Evolutionary conservation across 1,284 basidiomycete species (phyloP).

Genomic region (Heterobasidion annosum): DNA sequence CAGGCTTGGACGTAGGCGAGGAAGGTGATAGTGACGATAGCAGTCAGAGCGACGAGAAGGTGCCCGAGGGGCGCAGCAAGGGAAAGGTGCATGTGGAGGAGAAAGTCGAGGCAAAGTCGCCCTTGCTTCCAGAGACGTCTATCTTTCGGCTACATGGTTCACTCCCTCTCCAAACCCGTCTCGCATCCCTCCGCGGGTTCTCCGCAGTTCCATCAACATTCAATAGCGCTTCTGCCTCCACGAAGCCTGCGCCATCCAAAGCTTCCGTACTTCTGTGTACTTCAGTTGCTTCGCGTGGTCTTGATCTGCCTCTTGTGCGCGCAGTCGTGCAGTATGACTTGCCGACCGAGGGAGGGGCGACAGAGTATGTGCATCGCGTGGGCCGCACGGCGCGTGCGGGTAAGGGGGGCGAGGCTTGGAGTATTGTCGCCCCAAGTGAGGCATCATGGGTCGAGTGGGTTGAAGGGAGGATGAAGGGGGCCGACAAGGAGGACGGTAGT

Average conservation of each 20-base stretch:
- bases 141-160: conserved; percentile 95
- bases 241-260: conserved; percentile 10
- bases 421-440: conserved; percentile 84
- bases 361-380: conserved; percentile 95
- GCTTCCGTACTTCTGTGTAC: conserved; percentile 88
- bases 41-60: conserved; percentile 5
- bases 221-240: conserved; percentile 14
- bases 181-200: conserved; percentile 79
- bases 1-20: neutral
- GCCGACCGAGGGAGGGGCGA: conserved; percentile 94
- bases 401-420: conserved; percentile 84
- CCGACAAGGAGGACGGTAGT: conserved; percentile 18
- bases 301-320: conserved; percentile 94
- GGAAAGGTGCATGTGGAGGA: conserved; percentile 17
- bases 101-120: conserved; percentile 50
- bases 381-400: conserved; percentile 97
- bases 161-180: conserved; percentile 74
- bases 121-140: conserved; percentile 74
- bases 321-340: conserved; percentile 96
- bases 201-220: conserved; percentile 30
- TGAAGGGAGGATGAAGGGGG: conserved; percentile 64
- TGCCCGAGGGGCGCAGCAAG: neutral
- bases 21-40: conserved; percentile 12
- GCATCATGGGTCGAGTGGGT: conserved; percentile 86
- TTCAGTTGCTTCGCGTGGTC: conserved; percentile 92